These are phyloP conservation scores for Petunia axillaris DNA, from an alignment of 257 asterid species.

Conservation along the genomic window DNA sequence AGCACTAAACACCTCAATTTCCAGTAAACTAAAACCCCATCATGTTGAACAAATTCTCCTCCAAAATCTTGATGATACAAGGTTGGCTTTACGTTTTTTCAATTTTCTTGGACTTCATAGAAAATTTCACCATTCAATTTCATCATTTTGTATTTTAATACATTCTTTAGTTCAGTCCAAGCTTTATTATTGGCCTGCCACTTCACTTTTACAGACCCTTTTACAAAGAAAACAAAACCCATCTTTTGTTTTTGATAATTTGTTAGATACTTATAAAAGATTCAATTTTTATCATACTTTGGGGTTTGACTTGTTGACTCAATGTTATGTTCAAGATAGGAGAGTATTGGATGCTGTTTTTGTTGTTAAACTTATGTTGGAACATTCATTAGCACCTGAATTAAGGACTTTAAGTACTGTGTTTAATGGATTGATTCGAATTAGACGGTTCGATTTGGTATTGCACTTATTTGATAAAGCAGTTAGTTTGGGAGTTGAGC, in stretches of 20 bases:
- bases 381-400: constrained; percentile 69
- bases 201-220: constrained; percentile 81
- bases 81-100: constrained; percentile 92
- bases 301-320: constrained; percentile 80
- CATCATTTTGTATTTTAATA: constrained; percentile 75
- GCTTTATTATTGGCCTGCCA: constrained; percentile 88
- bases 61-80: constrained; percentile 59
- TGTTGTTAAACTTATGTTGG: constrained; percentile 64
- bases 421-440: constrained; percentile 60
- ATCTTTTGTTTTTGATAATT: constrained; percentile 47
- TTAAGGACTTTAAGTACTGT: constrained; percentile 80
- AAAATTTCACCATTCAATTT: constrained; percentile 69
- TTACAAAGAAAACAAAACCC: constrained; percentile 57
- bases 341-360: constrained; percentile 64
- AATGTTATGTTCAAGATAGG: constrained; percentile 64
- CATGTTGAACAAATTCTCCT: constrained; percentile 70
- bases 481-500: constrained; percentile 38
- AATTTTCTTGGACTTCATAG: constrained; percentile 88
- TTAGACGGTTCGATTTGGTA: constrained; percentile 66
- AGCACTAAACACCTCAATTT: constrained; percentile 53
- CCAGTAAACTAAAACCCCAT: constrained; percentile 48
- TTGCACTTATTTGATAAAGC: constrained; percentile 61
- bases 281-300: constrained; percentile 51
- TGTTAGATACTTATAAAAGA: constrained; percentile 52
- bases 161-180: constrained; percentile 78